These are phyloP conservation scores for Tolypocladium pustulatum DNA, from an alignment of 2,329 filamentous ascomycete species.

Conservation along the genomic window DNA sequence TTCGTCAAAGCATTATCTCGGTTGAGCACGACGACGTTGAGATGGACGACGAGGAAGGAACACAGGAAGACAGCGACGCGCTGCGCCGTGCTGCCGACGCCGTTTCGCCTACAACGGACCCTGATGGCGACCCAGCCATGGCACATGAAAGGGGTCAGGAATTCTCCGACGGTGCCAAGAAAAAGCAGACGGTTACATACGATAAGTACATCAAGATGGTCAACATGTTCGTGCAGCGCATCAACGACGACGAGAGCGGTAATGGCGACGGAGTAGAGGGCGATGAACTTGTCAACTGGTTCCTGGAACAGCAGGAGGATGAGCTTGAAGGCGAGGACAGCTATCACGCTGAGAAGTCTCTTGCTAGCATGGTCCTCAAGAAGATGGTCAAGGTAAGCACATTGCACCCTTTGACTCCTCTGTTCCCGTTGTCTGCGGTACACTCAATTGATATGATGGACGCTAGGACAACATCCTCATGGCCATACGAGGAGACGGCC, in stretches of 20 bases:
- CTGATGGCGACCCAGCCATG: slow-evolving; percentile 34
- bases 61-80: slow-evolving; percentile 33
- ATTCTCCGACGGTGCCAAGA: slow-evolving; percentile 29
- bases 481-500: slow-evolving; percentile 57
- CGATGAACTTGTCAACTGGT: slow-evolving; percentile 76
- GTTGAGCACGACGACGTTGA: slow-evolving; percentile 98
- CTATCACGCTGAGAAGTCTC: slow-evolving; percentile 59
- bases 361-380: slow-evolving; percentile 80
- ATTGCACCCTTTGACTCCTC: not conserved
- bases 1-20: slow-evolving; percentile 90
- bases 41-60: slow-evolving; percentile 65
- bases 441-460: slow-evolving; percentile 28
- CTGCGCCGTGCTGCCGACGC: slow-evolving; percentile 29
- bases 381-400: slow-evolving; percentile 83
- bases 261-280: slow-evolving; percentile 76
- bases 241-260: slow-evolving; percentile 71
- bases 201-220: slow-evolving; percentile 91
- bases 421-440: not conserved
- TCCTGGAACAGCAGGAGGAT: slow-evolving; percentile 81
- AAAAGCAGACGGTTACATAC: slow-evolving; percentile 83
- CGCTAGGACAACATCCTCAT: slow-evolving; percentile 78
- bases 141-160: slow-evolving; percentile 23
- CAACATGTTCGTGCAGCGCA: slow-evolving; percentile 70
- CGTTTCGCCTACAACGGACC: slow-evolving; percentile 30
- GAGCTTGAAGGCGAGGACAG: slow-evolving; percentile 75